Evolutionary conservation across 306 rosid genomes (phyloP).

Genomic region (Citrullus colocynthis): DNA sequence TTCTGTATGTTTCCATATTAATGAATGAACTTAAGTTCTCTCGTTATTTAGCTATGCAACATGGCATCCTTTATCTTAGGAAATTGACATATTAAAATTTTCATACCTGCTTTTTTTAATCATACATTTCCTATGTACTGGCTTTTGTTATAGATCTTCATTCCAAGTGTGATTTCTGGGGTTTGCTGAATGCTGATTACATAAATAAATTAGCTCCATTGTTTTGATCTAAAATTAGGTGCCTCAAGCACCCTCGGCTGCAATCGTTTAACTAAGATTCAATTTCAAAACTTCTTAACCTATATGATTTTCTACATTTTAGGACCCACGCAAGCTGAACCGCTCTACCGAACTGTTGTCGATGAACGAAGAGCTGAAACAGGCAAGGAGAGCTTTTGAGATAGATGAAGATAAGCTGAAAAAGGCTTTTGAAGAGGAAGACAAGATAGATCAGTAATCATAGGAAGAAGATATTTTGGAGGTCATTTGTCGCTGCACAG

Average conservation of each 20-base stretch:
- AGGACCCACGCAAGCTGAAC: conserved; percentile 75
- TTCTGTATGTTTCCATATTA: not conserved
- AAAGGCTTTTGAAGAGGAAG: conserved; percentile 51
- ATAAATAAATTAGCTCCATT: not conserved
- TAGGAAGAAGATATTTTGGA: not conserved
- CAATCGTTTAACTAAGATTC: not conserved
- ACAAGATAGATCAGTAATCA: conserved; percentile 13
- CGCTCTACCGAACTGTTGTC: conserved; percentile 74
- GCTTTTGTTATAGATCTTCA: not conserved
- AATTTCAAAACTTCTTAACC: not conserved
- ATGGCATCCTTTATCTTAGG: not conserved
- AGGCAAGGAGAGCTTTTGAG: conserved; percentile 85
- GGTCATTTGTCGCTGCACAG: not conserved
- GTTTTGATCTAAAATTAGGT: not conserved
- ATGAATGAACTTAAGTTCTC: not conserved
- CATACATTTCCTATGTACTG: not conserved
- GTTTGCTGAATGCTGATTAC: not conserved
- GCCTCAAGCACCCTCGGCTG: not conserved
- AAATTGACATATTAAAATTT: not conserved
- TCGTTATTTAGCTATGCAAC: not conserved
- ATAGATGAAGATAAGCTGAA: conserved; percentile 74
- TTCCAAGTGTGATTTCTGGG: not conserved
- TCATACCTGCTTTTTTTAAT: no score
- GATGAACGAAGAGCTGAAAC: conserved; percentile 87
- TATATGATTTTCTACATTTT: conserved; percentile 3